These are phyloP conservation scores for Fusarium sp. DNA, from an alignment of 2,329 filamentous ascomycete genomes.

Conservation along the genomic window DNA sequence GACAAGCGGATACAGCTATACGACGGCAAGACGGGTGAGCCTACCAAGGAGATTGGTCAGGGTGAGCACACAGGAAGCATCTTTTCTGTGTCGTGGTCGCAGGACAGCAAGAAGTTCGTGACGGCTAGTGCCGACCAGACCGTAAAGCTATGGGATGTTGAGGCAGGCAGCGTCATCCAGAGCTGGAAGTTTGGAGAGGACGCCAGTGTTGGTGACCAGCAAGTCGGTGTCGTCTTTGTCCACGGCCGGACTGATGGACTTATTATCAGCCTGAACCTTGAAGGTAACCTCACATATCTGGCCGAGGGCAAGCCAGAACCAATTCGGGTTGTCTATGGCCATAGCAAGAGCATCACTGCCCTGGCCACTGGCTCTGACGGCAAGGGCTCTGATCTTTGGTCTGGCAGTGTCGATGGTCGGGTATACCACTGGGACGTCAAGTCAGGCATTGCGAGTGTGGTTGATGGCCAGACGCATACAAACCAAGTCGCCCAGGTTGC, in stretches of 20 bases:
- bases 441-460: slow-evolving; percentile 74
- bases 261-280: slow-evolving; percentile 89
- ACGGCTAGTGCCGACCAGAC: slow-evolving; percentile 96
- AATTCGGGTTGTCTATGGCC: slow-evolving; percentile 80
- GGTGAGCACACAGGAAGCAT: slow-evolving; percentile 93
- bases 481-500: slow-evolving; percentile 87
- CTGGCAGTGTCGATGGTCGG: slow-evolving; percentile 92
- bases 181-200: slow-evolving; percentile 89
- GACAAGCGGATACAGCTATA: slow-evolving; percentile 94
- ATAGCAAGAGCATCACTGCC: slow-evolving; percentile 91
- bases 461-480: slow-evolving; percentile 85
- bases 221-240: slow-evolving; percentile 94
- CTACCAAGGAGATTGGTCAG: slow-evolving; percentile 80
- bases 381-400: slow-evolving; percentile 78
- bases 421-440: slow-evolving; percentile 86
- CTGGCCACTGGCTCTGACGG: slow-evolving; percentile 61
- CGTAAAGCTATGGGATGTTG: slow-evolving; percentile 92
- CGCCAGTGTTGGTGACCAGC: slow-evolving; percentile 83
- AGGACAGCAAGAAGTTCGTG: slow-evolving; percentile 86
- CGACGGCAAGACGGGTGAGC: slow-evolving; percentile 94
- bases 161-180: slow-evolving; percentile 80
- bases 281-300: slow-evolving; percentile 92
- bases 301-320: slow-evolving; percentile 77
- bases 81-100: slow-evolving; percentile 90
- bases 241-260: slow-evolving; percentile 84